A percentile compares a stretch with the other conserved stretches of the same genome.
phyloP scores from a whole-genome alignment of 257 asterid genomes.

The Jasminum sambac region DNA sequence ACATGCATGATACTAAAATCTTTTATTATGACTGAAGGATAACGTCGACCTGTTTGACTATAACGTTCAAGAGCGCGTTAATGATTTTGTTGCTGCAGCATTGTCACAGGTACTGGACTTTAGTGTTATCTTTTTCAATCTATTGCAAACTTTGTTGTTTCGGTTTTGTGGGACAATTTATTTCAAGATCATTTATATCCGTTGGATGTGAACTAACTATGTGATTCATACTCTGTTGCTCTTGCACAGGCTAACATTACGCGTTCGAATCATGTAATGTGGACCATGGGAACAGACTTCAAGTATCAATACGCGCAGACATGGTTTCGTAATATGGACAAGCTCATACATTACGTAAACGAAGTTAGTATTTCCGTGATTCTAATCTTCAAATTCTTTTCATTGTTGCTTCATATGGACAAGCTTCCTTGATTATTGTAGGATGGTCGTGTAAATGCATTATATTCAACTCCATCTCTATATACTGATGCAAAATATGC shows the following conservation, averaged over 20 bases:
- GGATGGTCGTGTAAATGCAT: constrained; percentile 86
- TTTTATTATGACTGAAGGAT: constrained; percentile 53
- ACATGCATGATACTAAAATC: constrained; percentile 25
- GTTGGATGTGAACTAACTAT: background rate
- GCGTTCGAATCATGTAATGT: constrained; percentile 93
- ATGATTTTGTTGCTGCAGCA: constrained; percentile 93
- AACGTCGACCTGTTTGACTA: constrained; percentile 67
- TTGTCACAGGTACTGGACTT: constrained; percentile 50
- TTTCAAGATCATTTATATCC: constrained; percentile 12
- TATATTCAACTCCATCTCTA: constrained; percentile 84
- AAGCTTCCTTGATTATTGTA: constrained; percentile 45
- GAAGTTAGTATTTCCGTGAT: constrained; percentile 46
- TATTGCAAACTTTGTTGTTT: constrained; percentile 1
- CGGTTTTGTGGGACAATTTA: background rate
- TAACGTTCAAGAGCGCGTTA: constrained; percentile 92
- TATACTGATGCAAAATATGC: constrained; percentile 80
- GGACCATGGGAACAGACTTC: constrained; percentile 99
- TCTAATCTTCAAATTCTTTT: constrained; percentile 8
- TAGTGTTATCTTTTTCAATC: constrained; percentile 9
- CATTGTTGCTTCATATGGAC: background rate
- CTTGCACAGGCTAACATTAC: constrained; percentile 81
- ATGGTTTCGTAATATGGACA: constrained; percentile 94
- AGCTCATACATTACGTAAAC: constrained; percentile 95
- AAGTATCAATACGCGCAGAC: constrained; percentile 87
- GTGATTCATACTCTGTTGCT: constrained; percentile 15